Evolutionary conservation across 176 grass and related monocot species (phyloP).

Genomic region (Hyparrhenia diplandra): DNA sequence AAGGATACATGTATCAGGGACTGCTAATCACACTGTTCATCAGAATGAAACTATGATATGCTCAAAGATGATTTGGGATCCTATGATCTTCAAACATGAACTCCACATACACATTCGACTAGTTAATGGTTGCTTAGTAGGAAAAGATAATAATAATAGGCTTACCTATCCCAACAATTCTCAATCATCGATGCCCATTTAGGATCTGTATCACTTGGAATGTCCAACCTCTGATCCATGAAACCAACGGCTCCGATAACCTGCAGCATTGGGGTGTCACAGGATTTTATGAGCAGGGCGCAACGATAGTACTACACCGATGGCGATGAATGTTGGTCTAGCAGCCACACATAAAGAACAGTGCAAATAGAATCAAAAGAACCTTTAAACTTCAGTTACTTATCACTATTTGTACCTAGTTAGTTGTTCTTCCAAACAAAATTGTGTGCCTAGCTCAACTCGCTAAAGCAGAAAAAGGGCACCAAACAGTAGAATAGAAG

Average conservation of each 20-base stretch:
- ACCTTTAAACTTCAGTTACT: neutral
- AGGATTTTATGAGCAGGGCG: neutral
- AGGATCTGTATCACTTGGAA: slow-evolving; percentile 57
- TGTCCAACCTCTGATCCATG: slow-evolving; percentile 85
- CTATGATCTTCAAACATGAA: neutral
- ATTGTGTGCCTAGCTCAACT: neutral
- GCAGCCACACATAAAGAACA: neutral
- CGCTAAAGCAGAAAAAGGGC: neutral
- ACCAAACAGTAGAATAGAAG: neutral
- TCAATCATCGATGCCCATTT: slow-evolving; percentile 73
- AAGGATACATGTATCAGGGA: neutral
- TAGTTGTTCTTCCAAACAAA: neutral
- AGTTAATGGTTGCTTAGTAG: too few species aligned
- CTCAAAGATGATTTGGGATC: neutral
- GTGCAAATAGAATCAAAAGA: neutral
- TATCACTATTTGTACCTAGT: neutral
- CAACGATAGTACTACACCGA: neutral
- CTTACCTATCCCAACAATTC: slow-evolving; percentile 90
- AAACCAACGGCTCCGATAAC: slow-evolving; percentile 86
- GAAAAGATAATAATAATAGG: neutral
- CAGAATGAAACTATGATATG: neutral
- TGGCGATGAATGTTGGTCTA: neutral
- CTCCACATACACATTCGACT: neutral
- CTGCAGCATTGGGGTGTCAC: slow-evolving; percentile 24
- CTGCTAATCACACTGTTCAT: neutral